Evolutionary conservation across 345 rosid genomes (phyloP).

Genomic region (Murraya paniculata): DNA sequence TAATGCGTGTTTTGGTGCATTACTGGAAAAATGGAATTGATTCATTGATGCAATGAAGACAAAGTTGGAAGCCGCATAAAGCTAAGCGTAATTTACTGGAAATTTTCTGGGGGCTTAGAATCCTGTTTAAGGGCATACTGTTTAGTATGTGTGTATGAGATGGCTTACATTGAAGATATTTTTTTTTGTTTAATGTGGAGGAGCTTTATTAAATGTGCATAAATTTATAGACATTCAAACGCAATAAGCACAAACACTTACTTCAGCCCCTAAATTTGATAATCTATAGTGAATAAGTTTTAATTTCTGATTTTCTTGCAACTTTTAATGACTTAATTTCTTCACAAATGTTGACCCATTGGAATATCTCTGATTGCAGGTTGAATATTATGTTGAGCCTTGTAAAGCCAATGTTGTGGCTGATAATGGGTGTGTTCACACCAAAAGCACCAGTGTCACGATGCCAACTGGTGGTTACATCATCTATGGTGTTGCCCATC

Average conservation of each 20-base stretch:
- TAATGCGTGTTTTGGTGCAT: neutral
- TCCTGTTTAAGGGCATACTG: neutral
- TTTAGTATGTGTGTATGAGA: neutral
- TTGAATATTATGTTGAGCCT: slow-evolving; percentile 64
- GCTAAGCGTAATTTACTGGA: neutral
- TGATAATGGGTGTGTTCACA: slow-evolving; percentile 36
- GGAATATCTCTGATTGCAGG: slow-evolving; percentile 29
- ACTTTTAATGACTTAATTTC: neutral
- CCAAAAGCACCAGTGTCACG: slow-evolving; percentile 46
- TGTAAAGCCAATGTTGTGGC: slow-evolving; percentile 28
- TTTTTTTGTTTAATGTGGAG: neutral
- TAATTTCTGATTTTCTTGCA: neutral
- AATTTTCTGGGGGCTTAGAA: neutral
- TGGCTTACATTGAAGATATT: neutral
- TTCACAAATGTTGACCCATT: neutral
- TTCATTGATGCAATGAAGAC: neutral
- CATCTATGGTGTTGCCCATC: slow-evolving; percentile 80
- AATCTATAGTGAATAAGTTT: neutral
- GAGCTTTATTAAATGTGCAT: neutral
- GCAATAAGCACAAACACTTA: neutral
- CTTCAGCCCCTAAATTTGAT: neutral
- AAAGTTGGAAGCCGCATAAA: neutral
- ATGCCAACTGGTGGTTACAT: slow-evolving; percentile 72
- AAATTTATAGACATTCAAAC: neutral
- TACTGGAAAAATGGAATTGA: neutral